Conservation (phyloP, 768 basidiomycete species). For the Trametes punicea region DNA sequence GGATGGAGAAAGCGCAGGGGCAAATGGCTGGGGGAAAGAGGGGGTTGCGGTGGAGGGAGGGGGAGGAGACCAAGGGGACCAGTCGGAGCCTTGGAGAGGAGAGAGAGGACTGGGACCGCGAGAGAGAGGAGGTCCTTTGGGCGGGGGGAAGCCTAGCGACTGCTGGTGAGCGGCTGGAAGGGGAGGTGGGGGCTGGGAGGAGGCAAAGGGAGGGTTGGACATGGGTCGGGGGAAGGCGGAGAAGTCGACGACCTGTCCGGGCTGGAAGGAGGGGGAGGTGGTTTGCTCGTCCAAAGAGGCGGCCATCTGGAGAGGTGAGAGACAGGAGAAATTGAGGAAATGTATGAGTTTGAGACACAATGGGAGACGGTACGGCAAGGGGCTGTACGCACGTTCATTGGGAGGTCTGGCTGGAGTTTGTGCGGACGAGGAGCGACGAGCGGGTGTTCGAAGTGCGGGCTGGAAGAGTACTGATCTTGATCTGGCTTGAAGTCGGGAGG, state of each 20-base stretch:
- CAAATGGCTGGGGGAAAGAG: constrained; percentile 8
- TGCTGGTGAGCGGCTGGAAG: constrained; percentile 1
- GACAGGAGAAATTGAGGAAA: constrained; percentile 9
- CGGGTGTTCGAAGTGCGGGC: constrained; percentile 51
- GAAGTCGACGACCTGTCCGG: constrained; percentile 16
- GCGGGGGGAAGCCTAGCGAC: constrained; percentile 2
- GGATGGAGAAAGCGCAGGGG: background rate
- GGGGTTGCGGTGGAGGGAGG: background rate
- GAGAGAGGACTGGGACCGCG: constrained; percentile 27
- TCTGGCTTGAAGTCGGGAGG: constrained; percentile 38
- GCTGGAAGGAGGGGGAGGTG: constrained; percentile 21
- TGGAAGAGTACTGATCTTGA: constrained; percentile 30
- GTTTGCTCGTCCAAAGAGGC: constrained; percentile 52
- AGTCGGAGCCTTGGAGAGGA: constrained; percentile 24
- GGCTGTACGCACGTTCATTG: constrained; percentile 54
- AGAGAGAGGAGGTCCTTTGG: constrained; percentile 4
- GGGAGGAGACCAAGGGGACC: constrained; percentile 26
- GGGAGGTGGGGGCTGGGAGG: constrained; percentile 15
- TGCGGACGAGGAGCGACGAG: constrained; percentile 67
- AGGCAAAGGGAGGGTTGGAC: constrained; percentile 16
- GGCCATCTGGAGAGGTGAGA: constrained; percentile 50
- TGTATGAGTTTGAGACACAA: background rate
- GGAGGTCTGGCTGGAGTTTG: constrained; percentile 55
- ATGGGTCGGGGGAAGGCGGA: constrained; percentile 25
- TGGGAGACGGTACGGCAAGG: background rate